Evolutionary conservation across 2,329 filamentous ascomycete genomes (phyloP), one percentile per base, ranked within the genome.

Genomic region (Cylindrodendrum hubeiense): DNA sequence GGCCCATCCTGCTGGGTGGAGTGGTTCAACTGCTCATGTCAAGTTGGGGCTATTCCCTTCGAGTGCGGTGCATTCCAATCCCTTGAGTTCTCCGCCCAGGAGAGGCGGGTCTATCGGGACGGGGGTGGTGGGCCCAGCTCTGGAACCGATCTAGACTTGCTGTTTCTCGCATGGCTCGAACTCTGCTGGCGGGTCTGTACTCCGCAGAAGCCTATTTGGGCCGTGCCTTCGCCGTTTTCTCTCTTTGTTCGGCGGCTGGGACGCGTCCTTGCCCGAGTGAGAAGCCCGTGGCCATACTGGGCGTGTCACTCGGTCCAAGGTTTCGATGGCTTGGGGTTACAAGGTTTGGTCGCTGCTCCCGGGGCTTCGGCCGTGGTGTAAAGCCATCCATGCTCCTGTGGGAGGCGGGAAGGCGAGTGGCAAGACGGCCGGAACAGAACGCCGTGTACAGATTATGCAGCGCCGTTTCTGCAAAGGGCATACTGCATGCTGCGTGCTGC

Each of bases 321-420:
- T 58, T 63, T 28, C 9, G 24, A 39, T 52, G 33, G 53, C 21
- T 19, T 9, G 22, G 21, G 12, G 17, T 33, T 39, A 17, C 52
- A 62, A 51, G 28, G 52, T 52, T 62, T 28, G n/a, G 28, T 52
- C 46, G 60, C 60, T 63, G 60, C 51, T 63, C 41, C 54, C 47
- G 47, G 47, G 39, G 49, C 41, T 37, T 53, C 47, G 5, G 28
- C 37, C 37, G 33, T 33, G 28, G 47, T 10, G 39, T 26, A 17
- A 12, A 21, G 26, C 30, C 13, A 13, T n/a, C 10, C 10, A 33
- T 21, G 47, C 9, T 50, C 10, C 10, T 5, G 15, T 21, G 12
- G 47, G n/a, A 50, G 28, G 12, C 37, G 6, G 17, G 5, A 39
- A 24, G 49, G n/a, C n/a, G 17, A 19, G 6, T n/a, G n/a, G n/a